A percentile compares a stretch with the other conserved stretches of the same genome.
Conservation (phyloP, 192 early-diverging fungal genomes). For the Mortierella hygrophila region DNA sequence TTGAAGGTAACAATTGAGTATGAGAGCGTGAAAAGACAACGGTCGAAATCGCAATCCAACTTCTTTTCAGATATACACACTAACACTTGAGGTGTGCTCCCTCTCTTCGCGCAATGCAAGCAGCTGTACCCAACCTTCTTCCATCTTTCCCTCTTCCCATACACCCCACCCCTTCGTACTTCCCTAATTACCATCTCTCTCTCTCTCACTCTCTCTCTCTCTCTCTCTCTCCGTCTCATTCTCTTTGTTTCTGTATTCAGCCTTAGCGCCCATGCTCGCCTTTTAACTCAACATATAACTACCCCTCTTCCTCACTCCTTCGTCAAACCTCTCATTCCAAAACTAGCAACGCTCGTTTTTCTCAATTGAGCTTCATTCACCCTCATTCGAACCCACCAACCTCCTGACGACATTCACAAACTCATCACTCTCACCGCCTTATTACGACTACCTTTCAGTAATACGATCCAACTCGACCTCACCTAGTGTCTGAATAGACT, state of each 20-base stretch:
- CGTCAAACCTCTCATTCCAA: no score
- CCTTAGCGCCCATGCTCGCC: not conserved
- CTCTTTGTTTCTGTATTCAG: not conserved
- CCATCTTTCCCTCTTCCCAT: not conserved
- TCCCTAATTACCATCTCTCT: not conserved
- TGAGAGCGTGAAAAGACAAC: not conserved
- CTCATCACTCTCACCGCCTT: not conserved
- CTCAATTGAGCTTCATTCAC: no score
- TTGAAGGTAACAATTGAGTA: not conserved
- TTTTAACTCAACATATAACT: not conserved
- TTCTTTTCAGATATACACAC: no score
- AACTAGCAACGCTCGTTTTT: no score
- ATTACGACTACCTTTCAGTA: not conserved
- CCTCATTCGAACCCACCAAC: not conserved
- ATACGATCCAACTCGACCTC: not conserved
- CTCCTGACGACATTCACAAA: not conserved
- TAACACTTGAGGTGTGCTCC: not conserved
- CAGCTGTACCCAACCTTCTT: not conserved
- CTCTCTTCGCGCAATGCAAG: not conserved
- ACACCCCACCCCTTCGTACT: not conserved
- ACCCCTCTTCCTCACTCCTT: not conserved
- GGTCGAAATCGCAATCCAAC: no score
- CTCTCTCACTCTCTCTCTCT: not conserved
- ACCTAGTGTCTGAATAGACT: not conserved
- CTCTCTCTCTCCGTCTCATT: not conserved